Evolutionary conservation across 805 yeast species (phyloP).

Genomic region (Barnettozyma californica): DNA sequence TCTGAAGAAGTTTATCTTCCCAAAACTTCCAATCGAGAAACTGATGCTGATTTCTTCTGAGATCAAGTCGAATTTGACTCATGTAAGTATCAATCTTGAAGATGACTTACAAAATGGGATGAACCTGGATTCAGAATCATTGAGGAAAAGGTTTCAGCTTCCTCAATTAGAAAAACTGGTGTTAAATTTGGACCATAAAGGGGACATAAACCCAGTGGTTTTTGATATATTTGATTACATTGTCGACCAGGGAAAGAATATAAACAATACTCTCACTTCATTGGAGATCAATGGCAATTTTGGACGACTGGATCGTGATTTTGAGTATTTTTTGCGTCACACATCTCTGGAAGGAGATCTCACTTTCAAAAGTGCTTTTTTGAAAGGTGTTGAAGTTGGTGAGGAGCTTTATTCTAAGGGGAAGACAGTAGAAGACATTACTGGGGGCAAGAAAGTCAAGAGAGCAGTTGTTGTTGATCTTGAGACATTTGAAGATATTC

Average conservation of each 20-base stretch:
- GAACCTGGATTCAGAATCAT: neutral
- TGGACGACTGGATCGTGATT: conserved; percentile 17
- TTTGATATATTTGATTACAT: neutral
- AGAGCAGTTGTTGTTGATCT: conserved; percentile 2
- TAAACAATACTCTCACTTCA: conserved; percentile 1
- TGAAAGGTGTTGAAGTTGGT: conserved; percentile 9
- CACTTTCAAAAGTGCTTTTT: conserved; percentile 10
- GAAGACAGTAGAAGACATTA: neutral
- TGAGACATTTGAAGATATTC: conserved; percentile 3
- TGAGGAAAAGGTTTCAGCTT: conserved; percentile 1
- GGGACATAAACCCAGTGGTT: neutral
- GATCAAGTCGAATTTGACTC: conserved; percentile 3
- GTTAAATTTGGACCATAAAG: conserved; percentile 12
- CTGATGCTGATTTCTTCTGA: conserved; percentile 4
- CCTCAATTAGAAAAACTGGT: conserved; percentile 12
- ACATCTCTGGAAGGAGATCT: conserved; percentile 7
- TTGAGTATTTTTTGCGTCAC: conserved; percentile 19
- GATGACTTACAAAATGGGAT: conserved; percentile 6
- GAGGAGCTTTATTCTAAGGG: neutral
- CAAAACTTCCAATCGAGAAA: conserved; percentile 17
- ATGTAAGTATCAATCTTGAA: conserved; percentile 12
- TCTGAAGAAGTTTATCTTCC: conserved; percentile 13
- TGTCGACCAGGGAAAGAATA: neutral
- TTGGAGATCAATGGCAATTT: conserved; percentile 20
- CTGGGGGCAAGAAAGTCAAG: neutral